Percentiles rank a stretch among this genome's conserved stretches.
Evolutionary conservation across 2,329 filamentous ascomycete species (phyloP).

Genomic region (Cordyceps javanica): DNA sequence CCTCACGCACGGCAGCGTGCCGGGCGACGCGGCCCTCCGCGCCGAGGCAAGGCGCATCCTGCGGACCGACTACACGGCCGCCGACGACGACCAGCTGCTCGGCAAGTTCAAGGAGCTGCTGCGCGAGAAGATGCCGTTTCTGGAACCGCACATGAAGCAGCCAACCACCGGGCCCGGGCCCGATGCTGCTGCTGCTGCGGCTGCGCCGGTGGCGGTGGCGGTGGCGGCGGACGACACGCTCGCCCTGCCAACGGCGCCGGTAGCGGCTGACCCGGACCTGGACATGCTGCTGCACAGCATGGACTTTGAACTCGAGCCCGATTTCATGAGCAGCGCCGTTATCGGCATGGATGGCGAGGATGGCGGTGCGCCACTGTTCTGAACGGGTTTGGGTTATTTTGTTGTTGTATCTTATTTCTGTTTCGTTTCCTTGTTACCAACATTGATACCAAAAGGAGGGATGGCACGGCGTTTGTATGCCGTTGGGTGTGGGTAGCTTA

Average conservation of each 20-base stretch:
- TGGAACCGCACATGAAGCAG: neutral
- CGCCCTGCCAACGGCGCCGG: too few species aligned
- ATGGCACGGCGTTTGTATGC: neutral
- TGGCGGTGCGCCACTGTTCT: neutral
- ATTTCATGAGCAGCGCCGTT: constrained; percentile 13
- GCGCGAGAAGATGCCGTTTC: constrained; percentile 21
- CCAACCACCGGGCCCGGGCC: too few species aligned
- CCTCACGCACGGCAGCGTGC: constrained; percentile 34
- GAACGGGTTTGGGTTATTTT: neutral
- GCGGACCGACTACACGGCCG: constrained; percentile 40
- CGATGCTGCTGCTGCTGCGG: too few species aligned
- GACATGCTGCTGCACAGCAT: constrained; percentile 37
- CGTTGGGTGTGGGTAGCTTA: neutral
- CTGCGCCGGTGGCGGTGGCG: constrained; percentile 10
- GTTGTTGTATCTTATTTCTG: neutral
- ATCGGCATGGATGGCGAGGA: neutral
- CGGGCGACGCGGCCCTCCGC: constrained; percentile 41
- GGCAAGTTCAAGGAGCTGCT: constrained; percentile 48
- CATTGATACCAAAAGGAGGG: constrained; percentile 11
- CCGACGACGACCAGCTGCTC: constrained; percentile 47
- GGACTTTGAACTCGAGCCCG: constrained; percentile 34
- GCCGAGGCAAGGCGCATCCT: constrained; percentile 44
- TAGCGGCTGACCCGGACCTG: constrained; percentile 24
- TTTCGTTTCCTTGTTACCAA: neutral
- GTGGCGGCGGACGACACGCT: constrained; percentile 16